These are phyloP conservation scores for Phytophthora kernoviae DNA, from an alignment of 352 stramenopile species.

Conservation along the genomic window DNA sequence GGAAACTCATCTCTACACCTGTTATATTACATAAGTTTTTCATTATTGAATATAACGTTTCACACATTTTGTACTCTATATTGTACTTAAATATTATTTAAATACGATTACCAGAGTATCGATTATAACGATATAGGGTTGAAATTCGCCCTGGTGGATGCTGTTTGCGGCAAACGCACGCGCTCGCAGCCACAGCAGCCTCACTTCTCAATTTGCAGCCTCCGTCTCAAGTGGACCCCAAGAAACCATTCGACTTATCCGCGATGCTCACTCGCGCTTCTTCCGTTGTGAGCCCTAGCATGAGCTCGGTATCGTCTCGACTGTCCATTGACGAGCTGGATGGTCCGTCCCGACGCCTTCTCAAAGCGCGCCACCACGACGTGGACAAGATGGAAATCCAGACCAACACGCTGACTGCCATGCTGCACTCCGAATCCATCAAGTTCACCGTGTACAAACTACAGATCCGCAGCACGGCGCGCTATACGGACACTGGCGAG, in stretches of 20 bases:
- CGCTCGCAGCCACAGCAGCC: not conserved
- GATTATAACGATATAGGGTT: no score
- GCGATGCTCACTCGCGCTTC: slow-evolving; percentile 26
- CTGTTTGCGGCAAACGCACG: not conserved
- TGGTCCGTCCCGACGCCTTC: slow-evolving; percentile 37
- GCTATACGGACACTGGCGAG: slow-evolving; percentile 28
- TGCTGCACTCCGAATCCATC: slow-evolving; percentile 39
- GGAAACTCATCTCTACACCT: not conserved
- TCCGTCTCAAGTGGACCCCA: slow-evolving; percentile 28
- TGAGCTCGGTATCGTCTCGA: slow-evolving; percentile 18
- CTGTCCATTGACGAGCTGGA: slow-evolving; percentile 30
- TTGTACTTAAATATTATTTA: no score
- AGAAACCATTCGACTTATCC: not conserved
- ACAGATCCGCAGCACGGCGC: slow-evolving; percentile 50
- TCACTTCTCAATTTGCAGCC: slow-evolving; percentile 32
- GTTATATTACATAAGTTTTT: not conserved
- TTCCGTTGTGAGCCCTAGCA: slow-evolving; percentile 12
- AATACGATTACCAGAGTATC: no score
- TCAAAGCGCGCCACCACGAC: slow-evolving; percentile 54
- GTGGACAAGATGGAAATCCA: slow-evolving; percentile 56
- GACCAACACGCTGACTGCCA: slow-evolving; percentile 47
- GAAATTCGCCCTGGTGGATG: no score
- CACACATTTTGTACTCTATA: no score
- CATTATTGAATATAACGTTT: no score
- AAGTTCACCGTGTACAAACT: slow-evolving; percentile 75